Evolutionary conservation across 106 monocot genomes (phyloP).

Genomic region (Triglochin maritima): DNA sequence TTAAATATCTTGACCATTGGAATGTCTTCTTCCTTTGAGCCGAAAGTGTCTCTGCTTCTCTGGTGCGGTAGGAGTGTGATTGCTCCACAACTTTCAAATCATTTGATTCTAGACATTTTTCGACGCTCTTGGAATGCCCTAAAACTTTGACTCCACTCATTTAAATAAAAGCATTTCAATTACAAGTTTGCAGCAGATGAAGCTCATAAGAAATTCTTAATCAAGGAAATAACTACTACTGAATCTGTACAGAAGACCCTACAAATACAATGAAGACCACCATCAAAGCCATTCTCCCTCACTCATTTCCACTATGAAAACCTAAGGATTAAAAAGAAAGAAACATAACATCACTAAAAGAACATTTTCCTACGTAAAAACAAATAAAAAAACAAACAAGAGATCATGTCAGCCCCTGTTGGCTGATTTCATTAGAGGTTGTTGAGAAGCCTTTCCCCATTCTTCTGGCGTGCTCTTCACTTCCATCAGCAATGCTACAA

Average conservation of each 20-base stretch:
- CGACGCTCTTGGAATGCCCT: no score
- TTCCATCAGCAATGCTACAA: slow-evolving; percentile 81
- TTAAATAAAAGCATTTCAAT: no score
- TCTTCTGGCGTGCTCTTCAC: slow-evolving; percentile 79
- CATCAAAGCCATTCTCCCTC: not conserved
- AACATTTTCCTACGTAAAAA: not conserved
- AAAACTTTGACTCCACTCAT: no score
- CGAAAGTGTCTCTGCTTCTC: no score
- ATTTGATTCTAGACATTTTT: no score
- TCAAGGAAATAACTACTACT: not conserved
- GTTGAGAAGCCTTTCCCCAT: slow-evolving; percentile 59
- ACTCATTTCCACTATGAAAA: not conserved
- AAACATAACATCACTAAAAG: not conserved
- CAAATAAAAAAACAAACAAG: not conserved
- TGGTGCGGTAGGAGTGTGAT: no score
- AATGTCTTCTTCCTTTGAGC: no score
- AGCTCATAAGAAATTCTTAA: no score
- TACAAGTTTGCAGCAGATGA: no score
- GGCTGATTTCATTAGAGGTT: slow-evolving; percentile 58
- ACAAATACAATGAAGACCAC: not conserved
- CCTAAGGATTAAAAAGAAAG: not conserved
- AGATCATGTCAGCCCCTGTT: slow-evolving; percentile 9
- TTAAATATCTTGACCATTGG: no score
- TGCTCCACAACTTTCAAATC: no score
- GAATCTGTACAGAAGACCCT: no score